Evolutionary conservation across 2,329 filamentous ascomycete genomes (phyloP), one percentile per base, ranked within the genome.

Genomic region (Ramularia collo-cygni): DNA sequence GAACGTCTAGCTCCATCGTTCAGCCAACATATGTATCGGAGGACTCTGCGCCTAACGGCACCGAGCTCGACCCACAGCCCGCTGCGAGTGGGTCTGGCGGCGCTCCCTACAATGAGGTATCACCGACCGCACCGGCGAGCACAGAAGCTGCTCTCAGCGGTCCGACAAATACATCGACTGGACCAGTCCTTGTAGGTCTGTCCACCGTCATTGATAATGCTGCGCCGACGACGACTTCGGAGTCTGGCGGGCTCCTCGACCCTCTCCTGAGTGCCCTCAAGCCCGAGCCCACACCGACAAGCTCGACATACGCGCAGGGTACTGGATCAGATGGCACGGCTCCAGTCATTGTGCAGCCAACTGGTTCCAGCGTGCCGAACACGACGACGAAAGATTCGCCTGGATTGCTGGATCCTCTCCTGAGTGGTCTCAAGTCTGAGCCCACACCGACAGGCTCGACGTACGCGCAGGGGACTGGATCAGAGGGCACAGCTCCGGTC

Each of bases 101-200:
- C 7, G 16, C 9, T 1, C 31, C 31, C 13, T 14, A 17, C 9
- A 17, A n/a, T 18, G 31, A 33, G 14, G 31, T n/a, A 1, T 18
- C 31, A n/a, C 31, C 31, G 31, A 33, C 31, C 8, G 31, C 31
- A 33, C 31, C 31, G 19, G 3, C 31, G 21, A 24, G 21, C 21
- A 24, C 6, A 24, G 10, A 24, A 6, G 21, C 10, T 6, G 6
- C 21, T 24, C 6, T 10, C 10, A 10, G 21, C 6, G 6, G 21
- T 24, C 21, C 21, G 6, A 10, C 21, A 6, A 24, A 24, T 10
- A 6, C 21, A 24, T 24, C 21, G 21, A 50, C 44, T 24, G 53
- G 45, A 26, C 49, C 55, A 7, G 57, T 61, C 44, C 56, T 58
- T 21, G 56, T 62, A 16, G 59, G 59, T 12, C 43, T 63, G 4